Evolutionary conservation across 768 basidiomycete genomes (phyloP).

Genomic region (Panaeolus papilionaceus): DNA sequence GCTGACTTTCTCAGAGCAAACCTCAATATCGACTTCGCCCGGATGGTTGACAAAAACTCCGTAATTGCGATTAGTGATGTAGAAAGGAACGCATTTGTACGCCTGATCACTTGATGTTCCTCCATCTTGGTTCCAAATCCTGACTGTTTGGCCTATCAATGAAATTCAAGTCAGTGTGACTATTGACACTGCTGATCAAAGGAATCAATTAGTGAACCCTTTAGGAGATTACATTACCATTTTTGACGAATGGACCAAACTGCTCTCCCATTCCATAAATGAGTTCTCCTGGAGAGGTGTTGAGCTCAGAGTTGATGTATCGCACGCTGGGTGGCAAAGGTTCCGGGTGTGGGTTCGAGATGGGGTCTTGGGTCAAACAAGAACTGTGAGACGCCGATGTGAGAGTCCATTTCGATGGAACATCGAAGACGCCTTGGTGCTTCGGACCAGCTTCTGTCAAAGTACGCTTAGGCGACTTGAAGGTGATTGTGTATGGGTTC

Average conservation of each 20-base stretch:
- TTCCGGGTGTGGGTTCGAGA: slow-evolving; percentile 60
- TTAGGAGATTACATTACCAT: slow-evolving; percentile 51
- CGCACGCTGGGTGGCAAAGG: slow-evolving; percentile 48
- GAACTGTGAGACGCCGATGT: slow-evolving; percentile 59
- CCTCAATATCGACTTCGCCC: slow-evolving; percentile 79
- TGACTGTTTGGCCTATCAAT: slow-evolving; percentile 56
- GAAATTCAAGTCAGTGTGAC: slow-evolving; percentile 14
- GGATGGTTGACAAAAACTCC: slow-evolving; percentile 81
- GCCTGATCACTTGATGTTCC: slow-evolving; percentile 75
- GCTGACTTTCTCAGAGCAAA: slow-evolving; percentile 69
- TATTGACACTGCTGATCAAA: neutral
- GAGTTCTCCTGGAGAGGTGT: slow-evolving; percentile 70
- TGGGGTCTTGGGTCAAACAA: slow-evolving; percentile 60
- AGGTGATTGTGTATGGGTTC: slow-evolving; percentile 67
- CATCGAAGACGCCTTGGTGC: slow-evolving; percentile 61
- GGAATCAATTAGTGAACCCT: slow-evolving; percentile 17
- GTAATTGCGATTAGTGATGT: slow-evolving; percentile 73
- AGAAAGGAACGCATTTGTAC: slow-evolving; percentile 74
- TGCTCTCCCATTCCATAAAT: slow-evolving; percentile 81
- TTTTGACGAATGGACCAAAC: slow-evolving; percentile 78
- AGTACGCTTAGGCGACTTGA: slow-evolving; percentile 54
- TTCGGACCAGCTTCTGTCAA: slow-evolving; percentile 59
- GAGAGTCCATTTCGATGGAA: slow-evolving; percentile 59
- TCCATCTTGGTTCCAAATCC: slow-evolving; percentile 78
- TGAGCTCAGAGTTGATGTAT: slow-evolving; percentile 65